phyloP scores from a whole-genome alignment of 805 yeast genomes.

The Cyberlindnera suaveolens region DNA sequence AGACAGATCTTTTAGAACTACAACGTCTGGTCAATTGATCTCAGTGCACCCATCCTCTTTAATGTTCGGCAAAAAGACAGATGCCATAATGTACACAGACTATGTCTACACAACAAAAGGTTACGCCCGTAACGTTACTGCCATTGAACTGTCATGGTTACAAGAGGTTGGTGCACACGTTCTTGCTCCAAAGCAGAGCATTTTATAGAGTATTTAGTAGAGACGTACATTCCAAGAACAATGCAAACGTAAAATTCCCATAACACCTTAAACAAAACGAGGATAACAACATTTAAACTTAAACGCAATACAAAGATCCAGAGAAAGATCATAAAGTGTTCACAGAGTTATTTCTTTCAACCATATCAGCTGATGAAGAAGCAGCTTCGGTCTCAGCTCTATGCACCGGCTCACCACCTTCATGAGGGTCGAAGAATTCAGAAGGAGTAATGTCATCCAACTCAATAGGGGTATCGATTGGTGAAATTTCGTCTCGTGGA shows the following conservation, averaged over 20 bases:
- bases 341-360: neutral
- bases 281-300: neutral
- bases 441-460: conserved; percentile 1
- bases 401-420: conserved; percentile 6
- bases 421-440: conserved; percentile 2
- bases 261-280: too few species aligned
- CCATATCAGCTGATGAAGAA: neutral
- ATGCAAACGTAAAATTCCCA: too few species aligned
- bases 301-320: neutral
- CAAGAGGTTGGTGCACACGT: conserved; percentile 47
- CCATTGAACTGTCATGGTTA: conserved; percentile 77
- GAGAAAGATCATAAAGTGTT: neutral
- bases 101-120: conserved; percentile 91
- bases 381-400: conserved; percentile 8
- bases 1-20: conserved; percentile 85
- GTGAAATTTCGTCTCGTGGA: neutral
- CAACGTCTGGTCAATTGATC: conserved; percentile 75
- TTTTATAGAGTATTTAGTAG: neutral
- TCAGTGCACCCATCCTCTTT: conserved; percentile 88
- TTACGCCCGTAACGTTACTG: conserved; percentile 84
- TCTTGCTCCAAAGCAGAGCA: conserved; percentile 11
- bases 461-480: neutral
- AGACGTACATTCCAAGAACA: too few species aligned
- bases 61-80: conserved; percentile 73
- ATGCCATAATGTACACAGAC: conserved; percentile 91